Evolutionary conservation across 352 stramenopile species (phyloP).

Genomic region (Phytophthora multivora): DNA sequence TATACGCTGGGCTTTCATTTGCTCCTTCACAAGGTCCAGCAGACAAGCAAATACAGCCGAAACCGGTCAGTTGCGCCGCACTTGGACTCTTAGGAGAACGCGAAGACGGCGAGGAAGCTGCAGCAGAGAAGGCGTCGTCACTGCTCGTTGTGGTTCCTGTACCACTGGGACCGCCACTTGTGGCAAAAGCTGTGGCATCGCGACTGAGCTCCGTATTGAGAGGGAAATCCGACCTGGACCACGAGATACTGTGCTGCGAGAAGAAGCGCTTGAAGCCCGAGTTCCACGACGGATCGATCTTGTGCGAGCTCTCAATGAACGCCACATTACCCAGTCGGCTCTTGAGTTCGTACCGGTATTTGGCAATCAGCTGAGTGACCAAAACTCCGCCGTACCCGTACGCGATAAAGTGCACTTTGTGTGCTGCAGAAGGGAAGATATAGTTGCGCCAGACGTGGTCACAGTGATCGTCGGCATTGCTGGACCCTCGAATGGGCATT

Average conservation of each 20-base stretch:
- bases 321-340: conserved; percentile 85
- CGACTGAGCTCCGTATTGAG: conserved; percentile 67
- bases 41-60: conserved; percentile 83
- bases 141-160: conserved; percentile 25
- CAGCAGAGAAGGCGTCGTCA: conserved; percentile 22
- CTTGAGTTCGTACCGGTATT: conserved; percentile 79
- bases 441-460: conserved; percentile 90
- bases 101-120: conserved; percentile 27
- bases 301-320: conserved; percentile 89
- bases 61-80: conserved; percentile 40
- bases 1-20: conserved; percentile 68
- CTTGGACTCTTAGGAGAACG: conserved; percentile 39
- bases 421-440: conserved; percentile 74
- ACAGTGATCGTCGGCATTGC: conserved; percentile 87
- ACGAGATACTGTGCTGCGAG: conserved; percentile 81
- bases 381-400: conserved; percentile 85
- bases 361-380: conserved; percentile 82
- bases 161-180: conserved; percentile 10
- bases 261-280: conserved; percentile 82
- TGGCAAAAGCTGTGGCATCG: conserved; percentile 27
- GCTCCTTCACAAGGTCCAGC: conserved; percentile 61
- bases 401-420: conserved; percentile 90
- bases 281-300: conserved; percentile 75
- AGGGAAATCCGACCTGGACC: conserved; percentile 67
- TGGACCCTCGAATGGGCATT: conserved; percentile 80